Evolutionary conservation across 768 basidiomycete genomes (phyloP).

Genomic region (Panaeolus papilionaceus): DNA sequence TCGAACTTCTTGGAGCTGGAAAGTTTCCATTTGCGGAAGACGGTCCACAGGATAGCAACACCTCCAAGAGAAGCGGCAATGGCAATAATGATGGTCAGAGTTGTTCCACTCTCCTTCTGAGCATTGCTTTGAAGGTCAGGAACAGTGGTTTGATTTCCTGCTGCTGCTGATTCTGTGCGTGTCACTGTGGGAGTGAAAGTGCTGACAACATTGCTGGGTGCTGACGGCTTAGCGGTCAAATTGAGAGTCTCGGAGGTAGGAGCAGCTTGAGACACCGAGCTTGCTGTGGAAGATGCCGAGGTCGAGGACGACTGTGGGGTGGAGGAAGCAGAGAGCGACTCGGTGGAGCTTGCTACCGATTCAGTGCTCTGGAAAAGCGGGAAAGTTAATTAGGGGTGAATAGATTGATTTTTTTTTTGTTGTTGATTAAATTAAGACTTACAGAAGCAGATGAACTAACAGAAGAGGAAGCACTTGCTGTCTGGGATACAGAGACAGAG

Average conservation of each 20-base stretch:
- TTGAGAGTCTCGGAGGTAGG: conserved; percentile 28
- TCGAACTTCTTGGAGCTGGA: conserved; percentile 82
- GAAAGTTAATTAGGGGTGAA: conserved; percentile 22
- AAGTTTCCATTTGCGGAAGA: conserved; percentile 94
- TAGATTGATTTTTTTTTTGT: background rate
- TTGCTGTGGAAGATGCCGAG: conserved; percentile 23
- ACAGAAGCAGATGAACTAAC: conserved; percentile 22
- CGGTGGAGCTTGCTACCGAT: conserved; percentile 11
- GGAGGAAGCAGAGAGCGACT: background rate
- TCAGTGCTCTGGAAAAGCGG: conserved; percentile 19
- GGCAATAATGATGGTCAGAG: conserved; percentile 70
- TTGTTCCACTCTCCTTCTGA: conserved; percentile 42
- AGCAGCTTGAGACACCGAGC: conserved; percentile 1
- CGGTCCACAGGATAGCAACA: conserved; percentile 80
- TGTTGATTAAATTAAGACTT: conserved; percentile 6
- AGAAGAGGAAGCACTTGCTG: conserved; percentile 19
- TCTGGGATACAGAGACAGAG: conserved; percentile 19
- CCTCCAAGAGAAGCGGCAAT: conserved; percentile 73
- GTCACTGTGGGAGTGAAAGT: conserved; percentile 32
- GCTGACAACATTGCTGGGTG: conserved; percentile 25
- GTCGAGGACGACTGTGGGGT: conserved; percentile 13
- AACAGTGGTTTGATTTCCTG: conserved; percentile 32
- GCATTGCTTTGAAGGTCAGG: conserved; percentile 35
- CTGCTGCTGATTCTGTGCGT: conserved; percentile 34
- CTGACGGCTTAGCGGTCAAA: conserved; percentile 26